Base-by-base conservation (phyloP, 495 filamentous ascomycete genomes). In the Penicillium tannophilum region DNA sequence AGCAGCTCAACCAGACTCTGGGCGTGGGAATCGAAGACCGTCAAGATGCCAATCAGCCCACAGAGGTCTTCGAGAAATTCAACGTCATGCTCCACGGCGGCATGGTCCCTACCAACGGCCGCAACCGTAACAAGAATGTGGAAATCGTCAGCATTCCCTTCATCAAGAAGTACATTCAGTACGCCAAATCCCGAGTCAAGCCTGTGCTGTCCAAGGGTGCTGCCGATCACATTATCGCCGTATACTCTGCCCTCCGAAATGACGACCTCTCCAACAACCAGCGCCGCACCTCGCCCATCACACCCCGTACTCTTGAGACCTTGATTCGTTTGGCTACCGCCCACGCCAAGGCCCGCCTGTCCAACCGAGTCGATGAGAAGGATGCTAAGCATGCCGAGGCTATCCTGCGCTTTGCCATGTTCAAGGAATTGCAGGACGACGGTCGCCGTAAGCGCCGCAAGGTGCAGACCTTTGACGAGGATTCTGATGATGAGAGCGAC, bases 131-230 rank as follows among this genome's bases (percentile, higher is more conserved):
- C 66, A 90, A 91, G 74, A 87, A 89, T 58, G 82, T 88, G 36
- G 92, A 97, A 71, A 91, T 99, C n/a, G 80, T 98, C 55, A 94
- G 90, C 74, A 97, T 99, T 57, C 92, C 93, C 1, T 99, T 99
- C 78, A 92, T 99, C 76, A 98, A 98, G 81, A 99, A 99, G 75
- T 99, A 97, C 72, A 92, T 99, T 58, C 94, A 99, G 70, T 99
- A 99, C 72, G 93, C 95, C 63, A 98, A 98, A 76, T 88, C 86
- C 28, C 79, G 94, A 70, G 83, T 97, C 65, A 93, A 92, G 84
- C 94, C 94, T 5, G 79, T 95, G 24, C 76, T 99, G 55, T 97
- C 95, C 16, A 93, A 93, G 69, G 92, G 91, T 28, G 94, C 95
- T 10, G 90, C 92, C 41, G 90, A 97, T 64, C 90, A 95, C 63